Evolutionary conservation across 345 rosid genomes (phyloP), one percentile per base, ranked within the genome.

Genomic region (Brassica nigra): DNA sequence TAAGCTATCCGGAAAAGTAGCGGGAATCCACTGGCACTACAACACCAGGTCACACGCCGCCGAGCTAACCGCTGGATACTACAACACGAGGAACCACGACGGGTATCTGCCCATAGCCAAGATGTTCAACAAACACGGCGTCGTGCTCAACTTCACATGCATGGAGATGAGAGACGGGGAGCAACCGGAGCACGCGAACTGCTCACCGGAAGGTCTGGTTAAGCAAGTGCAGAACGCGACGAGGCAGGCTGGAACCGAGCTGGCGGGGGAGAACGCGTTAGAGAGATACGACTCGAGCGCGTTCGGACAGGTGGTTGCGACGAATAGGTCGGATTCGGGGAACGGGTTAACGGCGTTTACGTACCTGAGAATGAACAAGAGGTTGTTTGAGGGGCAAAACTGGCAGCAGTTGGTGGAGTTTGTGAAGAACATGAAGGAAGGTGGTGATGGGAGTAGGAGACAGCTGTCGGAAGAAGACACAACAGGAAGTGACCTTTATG

Each of bases 21-120:
- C 96, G 1, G 93, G 99, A n/a, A 93, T 95, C 74, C 99, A 93
- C 83, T 95, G 98, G 99, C 98, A 93, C 68, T 88, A 95, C 87
- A 81, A 82, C 88, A 88, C 98, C 23, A 92, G 98, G 82, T 93
- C 99, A 31, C 99, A 93, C 62, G 94, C 98, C 8, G 94, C 99
- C 39, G 99, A 95, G 86, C 92, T 90, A 33, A 91, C 98, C 20
- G 94, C 98, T 15, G 97, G 98, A 58, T 95, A 91, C 81, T 86
- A 90, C 55, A 92, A 95, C 75, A 95, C 98, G 4, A 87, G 97
- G 76, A 68, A 87, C 62, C 85, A 64, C 7, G 96, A 95, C 30
- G 98, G 98, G 36, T 95, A 95, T 83, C 78, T 86, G 18, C 89
- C 94, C 47, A 87, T 95, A 66, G 97, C 99, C 71, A 79, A 37